Evolutionary conservation across 768 basidiomycete genomes (phyloP).

Genomic region (Russula sp.): DNA sequence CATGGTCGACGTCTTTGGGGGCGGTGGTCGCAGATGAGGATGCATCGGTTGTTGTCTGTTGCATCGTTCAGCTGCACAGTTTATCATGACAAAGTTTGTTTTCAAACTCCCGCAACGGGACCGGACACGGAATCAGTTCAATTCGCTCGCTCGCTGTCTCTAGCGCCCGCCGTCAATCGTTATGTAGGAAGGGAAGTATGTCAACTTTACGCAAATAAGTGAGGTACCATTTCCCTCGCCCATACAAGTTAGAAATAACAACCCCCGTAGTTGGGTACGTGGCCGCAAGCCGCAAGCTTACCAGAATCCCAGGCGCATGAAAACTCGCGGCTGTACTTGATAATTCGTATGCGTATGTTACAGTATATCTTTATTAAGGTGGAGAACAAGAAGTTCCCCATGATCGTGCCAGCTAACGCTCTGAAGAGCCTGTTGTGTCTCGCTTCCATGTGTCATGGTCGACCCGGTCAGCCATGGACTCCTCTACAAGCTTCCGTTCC

Average conservation of each 20-base stretch:
- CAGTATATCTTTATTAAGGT: not conserved
- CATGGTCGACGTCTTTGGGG: constrained; percentile 20
- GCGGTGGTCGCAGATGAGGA: constrained; percentile 31
- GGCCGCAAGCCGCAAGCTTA: not conserved
- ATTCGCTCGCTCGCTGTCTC: not conserved
- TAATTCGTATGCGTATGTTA: not conserved
- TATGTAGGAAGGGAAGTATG: not conserved
- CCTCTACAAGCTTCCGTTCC: constrained; percentile 37
- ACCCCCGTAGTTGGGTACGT: not conserved
- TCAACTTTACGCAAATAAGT: not conserved
- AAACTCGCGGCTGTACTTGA: not conserved
- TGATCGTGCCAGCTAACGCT: not conserved
- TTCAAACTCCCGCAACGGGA: constrained; percentile 25
- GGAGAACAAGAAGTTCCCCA: not conserved
- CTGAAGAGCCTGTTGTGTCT: not conserved
- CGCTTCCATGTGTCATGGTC: not conserved
- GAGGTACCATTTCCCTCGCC: too few species aligned
- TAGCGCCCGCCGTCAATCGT: not conserved
- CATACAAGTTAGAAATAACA: too few species aligned
- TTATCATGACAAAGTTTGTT: constrained; percentile 59
- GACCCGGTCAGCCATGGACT: not conserved
- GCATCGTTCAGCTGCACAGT: constrained; percentile 70
- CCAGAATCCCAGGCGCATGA: not conserved
- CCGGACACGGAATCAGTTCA: not conserved
- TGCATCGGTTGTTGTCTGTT: constrained; percentile 36